Evolutionary conservation across 73 alveolate species (phyloP), one percentile per base, ranked within the genome.

Genomic region (Durusdinium trenchii): DNA sequence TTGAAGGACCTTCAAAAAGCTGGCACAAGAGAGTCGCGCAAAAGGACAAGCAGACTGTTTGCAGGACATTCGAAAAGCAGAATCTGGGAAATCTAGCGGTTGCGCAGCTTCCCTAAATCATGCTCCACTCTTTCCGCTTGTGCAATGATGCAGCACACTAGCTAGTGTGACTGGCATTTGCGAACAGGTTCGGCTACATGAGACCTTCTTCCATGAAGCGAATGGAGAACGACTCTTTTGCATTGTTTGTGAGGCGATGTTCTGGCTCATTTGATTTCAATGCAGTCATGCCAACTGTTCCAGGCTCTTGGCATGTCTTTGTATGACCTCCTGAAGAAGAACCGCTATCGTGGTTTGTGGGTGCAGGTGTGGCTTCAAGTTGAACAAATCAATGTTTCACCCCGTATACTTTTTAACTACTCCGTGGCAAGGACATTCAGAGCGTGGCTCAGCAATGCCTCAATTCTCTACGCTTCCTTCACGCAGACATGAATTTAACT

Each of bases 161-260:
- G n/a, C n/a, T n/a, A n/a, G n/a, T n/a, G n/a, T n/a, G n/a, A n/a
- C n/a, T n/a, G n/a, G n/a, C n/a, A n/a, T n/a, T n/a, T n/a, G n/a
- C n/a, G n/a, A n/a, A n/a, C 78, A 91, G 98, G 98, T 91, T 54
- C 98, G 98, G 26, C 35, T 91, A 78, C 98, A 91, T 43, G 98
- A 91, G 51, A 91, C 98, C 61, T 91, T 91, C 76, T 91, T 69
- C 46, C 98, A 91, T 23, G 98, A 91, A 48, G 98, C 83, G 35
- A 36, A 67, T 36, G 98, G 67, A 16, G 98, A 36, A 36, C 51
- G 98, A 10, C 35, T 91, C 45, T 91, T 91, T n/a, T 91, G 98
- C 75, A 47, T 91, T 35, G 98, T 91, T 40, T 91, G 98, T 40
- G 98, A 91, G 98, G 98, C 60, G 50, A n/a, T n/a, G n/a, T n/a